phyloP scores from a whole-genome alignment of 2,329 filamentous ascomycete species.

The Chaetomiaceae sp. region DNA sequence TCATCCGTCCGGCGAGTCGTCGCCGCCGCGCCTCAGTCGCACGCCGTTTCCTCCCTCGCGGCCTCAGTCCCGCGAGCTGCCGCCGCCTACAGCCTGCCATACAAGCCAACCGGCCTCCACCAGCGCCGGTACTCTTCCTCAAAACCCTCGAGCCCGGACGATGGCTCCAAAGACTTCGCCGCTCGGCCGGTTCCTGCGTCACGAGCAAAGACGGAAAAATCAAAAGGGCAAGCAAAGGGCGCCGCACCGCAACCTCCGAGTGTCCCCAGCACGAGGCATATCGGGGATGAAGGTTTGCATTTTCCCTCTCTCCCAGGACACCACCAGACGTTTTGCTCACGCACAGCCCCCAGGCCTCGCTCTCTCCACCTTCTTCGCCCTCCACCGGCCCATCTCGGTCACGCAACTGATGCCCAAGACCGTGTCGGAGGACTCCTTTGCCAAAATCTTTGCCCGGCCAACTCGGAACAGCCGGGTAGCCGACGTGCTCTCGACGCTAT shows the following conservation, averaged over 20 bases:
- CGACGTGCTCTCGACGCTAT: conserved; percentile 64
- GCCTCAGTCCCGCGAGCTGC: conserved; percentile 38
- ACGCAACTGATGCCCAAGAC: conserved; percentile 72
- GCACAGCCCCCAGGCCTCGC: conserved; percentile 62
- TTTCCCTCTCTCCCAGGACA: conserved; percentile 7
- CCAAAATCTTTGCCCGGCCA: conserved; percentile 69
- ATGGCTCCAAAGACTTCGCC: conserved; percentile 48
- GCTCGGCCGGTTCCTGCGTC: conserved; percentile 47
- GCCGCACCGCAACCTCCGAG: conserved; percentile 57
- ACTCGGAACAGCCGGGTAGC: conserved; percentile 47
- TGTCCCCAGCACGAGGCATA: conserved; percentile 70
- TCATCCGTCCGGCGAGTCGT: conserved; percentile 52
- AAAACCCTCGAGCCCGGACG: conserved; percentile 58
- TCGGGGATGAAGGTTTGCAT: conserved; percentile 59
- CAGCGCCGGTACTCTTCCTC: conserved; percentile 57
- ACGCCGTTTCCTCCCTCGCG: conserved; percentile 40
- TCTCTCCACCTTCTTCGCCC: conserved; percentile 89
- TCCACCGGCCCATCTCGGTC: conserved; percentile 89
- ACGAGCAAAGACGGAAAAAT: conserved; percentile 47
- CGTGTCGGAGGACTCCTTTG: conserved; percentile 70
- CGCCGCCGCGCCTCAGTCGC: conserved; percentile 42
- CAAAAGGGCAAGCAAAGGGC: conserved; percentile 56
- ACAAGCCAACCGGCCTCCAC: conserved; percentile 36
- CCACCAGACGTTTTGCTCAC: too few relatives aligned
- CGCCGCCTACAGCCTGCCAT: conserved; percentile 33